phyloP scores from a whole-genome alignment of 2,329 filamentous ascomycete species.

The Pezizomycotina sp. region DNA sequence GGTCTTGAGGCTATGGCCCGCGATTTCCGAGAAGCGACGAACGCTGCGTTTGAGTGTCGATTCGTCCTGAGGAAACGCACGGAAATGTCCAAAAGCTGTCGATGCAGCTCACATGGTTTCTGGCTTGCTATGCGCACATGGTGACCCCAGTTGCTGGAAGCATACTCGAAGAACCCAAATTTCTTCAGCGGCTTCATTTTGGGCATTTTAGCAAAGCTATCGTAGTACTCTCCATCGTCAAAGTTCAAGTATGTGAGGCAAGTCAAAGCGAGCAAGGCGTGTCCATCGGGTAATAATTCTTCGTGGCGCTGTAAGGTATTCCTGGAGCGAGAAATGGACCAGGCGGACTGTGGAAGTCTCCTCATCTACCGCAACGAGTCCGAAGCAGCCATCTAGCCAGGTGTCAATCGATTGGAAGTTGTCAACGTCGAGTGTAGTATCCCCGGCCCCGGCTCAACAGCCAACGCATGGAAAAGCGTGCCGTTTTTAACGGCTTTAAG shows the following conservation, averaged over 20 bases:
- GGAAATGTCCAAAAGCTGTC: too few relatives aligned
- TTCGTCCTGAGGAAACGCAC: too few relatives aligned
- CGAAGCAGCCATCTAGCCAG: constrained; percentile 14
- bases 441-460: constrained; percentile 8
- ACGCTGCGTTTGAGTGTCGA: too few relatives aligned
- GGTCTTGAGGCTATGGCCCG: too few relatives aligned
- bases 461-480: constrained; percentile 7
- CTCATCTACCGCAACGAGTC: constrained; percentile 13
- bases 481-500: constrained; percentile 4
- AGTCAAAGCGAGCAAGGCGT: constrained; percentile 3
- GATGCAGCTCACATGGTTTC: too few relatives aligned
- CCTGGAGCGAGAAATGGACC: constrained; percentile 14
- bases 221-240: too few relatives aligned
- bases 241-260: constrained; percentile 7
- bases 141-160: constrained; percentile 4
- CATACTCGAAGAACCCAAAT: constrained; percentile 4
- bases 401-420: constrained; percentile 5
- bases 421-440: constrained; percentile 6
- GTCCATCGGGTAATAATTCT: constrained; percentile 3
- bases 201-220: too few relatives aligned
- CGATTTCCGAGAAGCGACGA: too few relatives aligned
- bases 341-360: constrained; percentile 12
- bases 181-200: too few relatives aligned
- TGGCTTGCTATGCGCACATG: constrained; percentile 3
- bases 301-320: constrained; percentile 7